These are phyloP conservation scores for Cytospora piceicola DNA, from an alignment of 2,329 filamentous ascomycete species.

Conservation along the genomic window DNA sequence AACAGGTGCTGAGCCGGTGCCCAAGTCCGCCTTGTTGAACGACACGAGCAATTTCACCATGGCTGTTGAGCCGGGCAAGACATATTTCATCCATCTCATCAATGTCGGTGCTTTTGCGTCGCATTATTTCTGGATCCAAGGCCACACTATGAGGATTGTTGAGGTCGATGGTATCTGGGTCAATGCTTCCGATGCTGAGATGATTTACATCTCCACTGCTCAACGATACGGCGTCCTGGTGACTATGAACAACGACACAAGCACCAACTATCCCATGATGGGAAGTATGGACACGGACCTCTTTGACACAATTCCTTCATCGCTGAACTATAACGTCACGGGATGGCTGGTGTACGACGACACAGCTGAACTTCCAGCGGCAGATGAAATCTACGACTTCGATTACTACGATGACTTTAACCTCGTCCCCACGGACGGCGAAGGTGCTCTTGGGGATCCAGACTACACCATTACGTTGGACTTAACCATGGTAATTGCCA, in stretches of 20 bases:
- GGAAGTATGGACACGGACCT: slow-evolving; percentile 70
- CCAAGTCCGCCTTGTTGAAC: slow-evolving; percentile 71
- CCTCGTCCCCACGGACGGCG: slow-evolving; percentile 70
- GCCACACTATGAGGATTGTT: slow-evolving; percentile 69
- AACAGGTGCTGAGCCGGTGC: slow-evolving; percentile 66
- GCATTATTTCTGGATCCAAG: slow-evolving; percentile 70
- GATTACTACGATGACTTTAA: slow-evolving; percentile 74
- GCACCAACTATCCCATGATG: slow-evolving; percentile 68
- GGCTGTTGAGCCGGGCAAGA: slow-evolving; percentile 66
- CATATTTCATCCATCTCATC: slow-evolving; percentile 72
- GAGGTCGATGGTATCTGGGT: slow-evolving; percentile 76
- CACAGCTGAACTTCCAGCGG: slow-evolving; percentile 48
- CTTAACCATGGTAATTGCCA: slow-evolving; percentile 55
- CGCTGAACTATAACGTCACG: slow-evolving; percentile 70
- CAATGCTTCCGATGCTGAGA: slow-evolving; percentile 60
- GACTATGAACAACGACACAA: slow-evolving; percentile 65
- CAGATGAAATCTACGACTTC: slow-evolving; percentile 50
- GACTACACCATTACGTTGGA: slow-evolving; percentile 66
- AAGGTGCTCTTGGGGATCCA: slow-evolving; percentile 62
- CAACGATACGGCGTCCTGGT: slow-evolving; percentile 68
- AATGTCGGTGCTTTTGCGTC: slow-evolving; percentile 75
- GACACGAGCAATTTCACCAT: slow-evolving; percentile 67
- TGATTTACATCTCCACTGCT: slow-evolving; percentile 69
- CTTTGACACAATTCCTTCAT: slow-evolving; percentile 69
- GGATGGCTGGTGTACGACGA: slow-evolving; percentile 66